Percentiles rank a stretch among this genome's conserved stretches.
phyloP scores from a whole-genome alignment of 1,284 basidiomycete genomes.

The Papiliotrema terrestris region DNA sequence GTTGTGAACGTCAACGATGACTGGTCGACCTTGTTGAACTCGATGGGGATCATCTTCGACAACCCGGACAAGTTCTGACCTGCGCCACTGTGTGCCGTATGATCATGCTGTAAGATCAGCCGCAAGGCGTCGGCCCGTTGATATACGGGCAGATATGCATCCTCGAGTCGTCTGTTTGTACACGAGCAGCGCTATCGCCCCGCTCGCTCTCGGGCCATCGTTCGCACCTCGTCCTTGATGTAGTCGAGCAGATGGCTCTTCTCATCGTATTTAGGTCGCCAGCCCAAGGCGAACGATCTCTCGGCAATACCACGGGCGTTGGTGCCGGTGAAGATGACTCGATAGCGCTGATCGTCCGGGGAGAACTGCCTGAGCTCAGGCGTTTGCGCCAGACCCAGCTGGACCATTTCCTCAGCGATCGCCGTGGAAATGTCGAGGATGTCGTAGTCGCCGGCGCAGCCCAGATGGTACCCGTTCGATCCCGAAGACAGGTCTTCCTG shows the following conservation, averaged over 20 bases:
- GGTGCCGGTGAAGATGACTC: not conserved
- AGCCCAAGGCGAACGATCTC: not conserved
- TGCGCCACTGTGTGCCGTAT: no score
- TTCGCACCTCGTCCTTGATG: not conserved
- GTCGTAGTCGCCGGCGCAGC: constrained; percentile 17
- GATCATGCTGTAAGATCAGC: no score
- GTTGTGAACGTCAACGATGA: no score
- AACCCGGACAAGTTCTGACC: no score
- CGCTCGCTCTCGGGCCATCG: not conserved
- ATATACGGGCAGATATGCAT: no score
- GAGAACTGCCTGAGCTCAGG: not conserved
- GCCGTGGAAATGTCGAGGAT: constrained; percentile 13
- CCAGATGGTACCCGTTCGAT: constrained; percentile 20
- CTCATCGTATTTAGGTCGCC: not conserved
- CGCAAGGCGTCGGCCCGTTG: no score
- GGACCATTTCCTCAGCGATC: constrained; percentile 6
- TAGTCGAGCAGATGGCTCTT: not conserved
- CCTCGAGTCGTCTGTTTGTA: no score
- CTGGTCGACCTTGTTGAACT: no score
- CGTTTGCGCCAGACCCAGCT: not conserved
- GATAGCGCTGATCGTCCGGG: not conserved
- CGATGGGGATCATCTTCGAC: no score
- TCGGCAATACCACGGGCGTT: not conserved
- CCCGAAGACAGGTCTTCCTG: constrained; percentile 7
- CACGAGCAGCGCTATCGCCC: no score